phyloP scores from a whole-genome alignment of 345 rosid genomes.

The Gynandropsis gynandra region DNA sequence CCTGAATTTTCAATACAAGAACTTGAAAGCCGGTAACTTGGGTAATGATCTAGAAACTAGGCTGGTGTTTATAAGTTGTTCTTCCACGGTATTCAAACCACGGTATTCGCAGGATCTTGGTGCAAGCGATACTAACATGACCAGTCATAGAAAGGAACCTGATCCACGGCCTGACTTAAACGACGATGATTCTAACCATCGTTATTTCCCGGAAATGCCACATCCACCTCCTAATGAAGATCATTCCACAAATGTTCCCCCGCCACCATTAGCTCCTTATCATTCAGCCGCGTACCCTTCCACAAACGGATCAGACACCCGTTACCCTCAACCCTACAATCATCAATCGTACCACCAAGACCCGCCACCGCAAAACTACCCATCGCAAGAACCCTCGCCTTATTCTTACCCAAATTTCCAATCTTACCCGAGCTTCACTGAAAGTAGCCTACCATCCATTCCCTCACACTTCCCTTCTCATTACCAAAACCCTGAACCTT shows the following conservation, averaged over 20 bases:
- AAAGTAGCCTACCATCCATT: constrained; percentile 67
- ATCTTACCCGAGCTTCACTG: constrained; percentile 78
- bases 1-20: too few relatives aligned
- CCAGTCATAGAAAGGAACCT: constrained; percentile 37
- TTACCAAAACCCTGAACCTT: constrained; percentile 63
- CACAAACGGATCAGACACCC: constrained; percentile 35
- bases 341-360: constrained; percentile 56
- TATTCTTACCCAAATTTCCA: constrained; percentile 75
- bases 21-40: too few relatives aligned
- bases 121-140: constrained; percentile 33
- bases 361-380: too few relatives aligned
- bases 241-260: too few relatives aligned
- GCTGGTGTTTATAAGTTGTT: too few relatives aligned
- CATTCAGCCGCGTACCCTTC: constrained; percentile 43
- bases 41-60: too few relatives aligned
- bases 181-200: constrained; percentile 44
- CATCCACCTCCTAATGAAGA: constrained; percentile 33
- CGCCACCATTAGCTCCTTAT: constrained; percentile 45
- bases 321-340: constrained; percentile 46
- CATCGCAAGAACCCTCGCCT: too few relatives aligned
- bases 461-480: constrained; percentile 53
- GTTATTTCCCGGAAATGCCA: constrained; percentile 36
- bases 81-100: too few relatives aligned
- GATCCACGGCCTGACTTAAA: constrained; percentile 40
- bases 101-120: constrained; percentile 72